phyloP scores from a whole-genome alignment of 371 early-diverging fungal genomes.

The Enterocytospora artemiae region DNA sequence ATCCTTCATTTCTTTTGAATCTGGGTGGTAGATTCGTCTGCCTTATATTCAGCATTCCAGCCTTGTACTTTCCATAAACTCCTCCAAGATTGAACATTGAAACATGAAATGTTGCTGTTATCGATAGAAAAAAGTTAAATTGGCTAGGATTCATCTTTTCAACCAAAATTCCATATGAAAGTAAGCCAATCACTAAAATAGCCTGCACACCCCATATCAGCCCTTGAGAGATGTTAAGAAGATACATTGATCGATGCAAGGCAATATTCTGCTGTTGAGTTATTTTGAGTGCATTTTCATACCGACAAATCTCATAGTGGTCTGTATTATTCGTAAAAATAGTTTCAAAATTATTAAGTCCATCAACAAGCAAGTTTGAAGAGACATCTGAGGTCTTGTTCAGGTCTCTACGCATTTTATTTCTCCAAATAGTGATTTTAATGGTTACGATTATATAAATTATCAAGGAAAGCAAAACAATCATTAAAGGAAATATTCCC shows the following conservation, averaged over 20 bases:
- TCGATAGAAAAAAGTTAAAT: slow-evolving; percentile 35
- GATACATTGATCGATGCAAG: slow-evolving; percentile 38
- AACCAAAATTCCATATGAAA: slow-evolving; percentile 10
- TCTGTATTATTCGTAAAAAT: slow-evolving; percentile 38
- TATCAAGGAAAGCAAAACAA: slow-evolving; percentile 33
- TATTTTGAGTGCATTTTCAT: slow-evolving; percentile 30
- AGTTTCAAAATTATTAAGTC: slow-evolving; percentile 48
- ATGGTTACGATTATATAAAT: slow-evolving; percentile 45
- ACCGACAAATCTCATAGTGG: slow-evolving; percentile 37
- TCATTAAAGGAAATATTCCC: slow-evolving; percentile 13
- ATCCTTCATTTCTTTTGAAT: neutral
- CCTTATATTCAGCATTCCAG: slow-evolving; percentile 41
- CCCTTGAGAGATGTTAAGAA: slow-evolving; percentile 51
- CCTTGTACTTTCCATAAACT: slow-evolving; percentile 48
- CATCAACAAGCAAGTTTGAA: slow-evolving; percentile 39
- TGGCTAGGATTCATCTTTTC: slow-evolving; percentile 20
- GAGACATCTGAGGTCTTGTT: slow-evolving; percentile 39
- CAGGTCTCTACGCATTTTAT: slow-evolving; percentile 37
- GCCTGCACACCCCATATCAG: slow-evolving; percentile 28
- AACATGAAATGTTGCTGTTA: slow-evolving; percentile 20
- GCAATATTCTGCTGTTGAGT: slow-evolving; percentile 15
- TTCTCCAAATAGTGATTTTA: slow-evolving; percentile 47
- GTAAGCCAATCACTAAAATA: slow-evolving; percentile 30
- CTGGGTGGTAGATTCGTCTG: neutral
- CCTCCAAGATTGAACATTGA: slow-evolving; percentile 47